Percentiles rank a stretch among this genome's conserved stretches.
Conservation (phyloP, 2,329 filamentous ascomycete genomes). For the Exophiala spinifera region DNA sequence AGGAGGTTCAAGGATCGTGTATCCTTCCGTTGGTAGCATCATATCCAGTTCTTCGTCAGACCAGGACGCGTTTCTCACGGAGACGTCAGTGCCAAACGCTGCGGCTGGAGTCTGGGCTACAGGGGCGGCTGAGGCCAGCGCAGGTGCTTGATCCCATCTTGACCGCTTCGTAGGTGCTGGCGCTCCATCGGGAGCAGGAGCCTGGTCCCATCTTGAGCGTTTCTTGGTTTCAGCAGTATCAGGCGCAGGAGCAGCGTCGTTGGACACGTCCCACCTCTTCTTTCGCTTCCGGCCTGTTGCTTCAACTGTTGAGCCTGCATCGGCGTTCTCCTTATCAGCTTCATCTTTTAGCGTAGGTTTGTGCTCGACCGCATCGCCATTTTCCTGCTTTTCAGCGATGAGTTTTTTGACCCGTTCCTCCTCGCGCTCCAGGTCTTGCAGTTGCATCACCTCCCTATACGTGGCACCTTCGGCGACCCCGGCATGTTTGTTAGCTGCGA, state of each 20-base stretch:
- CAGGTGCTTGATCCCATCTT: conserved; percentile 88
- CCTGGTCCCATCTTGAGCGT: conserved; percentile 84
- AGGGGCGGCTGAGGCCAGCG: conserved; percentile 63
- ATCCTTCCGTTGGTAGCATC: conserved; percentile 87
- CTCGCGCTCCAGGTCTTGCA: conserved; percentile 86
- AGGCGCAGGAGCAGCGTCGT: conserved; percentile 53
- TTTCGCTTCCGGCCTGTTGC: conserved; percentile 74
- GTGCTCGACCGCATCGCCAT: conserved; percentile 55
- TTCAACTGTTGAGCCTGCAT: conserved; percentile 65
- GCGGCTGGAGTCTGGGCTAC: conserved; percentile 57
- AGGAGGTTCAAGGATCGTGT: conserved; percentile 85
- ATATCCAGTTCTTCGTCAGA: conserved; percentile 89
- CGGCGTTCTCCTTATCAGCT: conserved; percentile 67
- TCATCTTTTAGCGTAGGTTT: conserved; percentile 68
- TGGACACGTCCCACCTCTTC: conserved; percentile 89
- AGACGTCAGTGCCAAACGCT: conserved; percentile 76
- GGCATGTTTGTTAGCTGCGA: conserved; percentile 70
- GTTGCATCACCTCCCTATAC: conserved; percentile 88
- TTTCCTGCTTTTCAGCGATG: conserved; percentile 70
- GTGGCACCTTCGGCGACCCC: conserved; percentile 64
- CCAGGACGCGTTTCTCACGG: conserved; percentile 68
- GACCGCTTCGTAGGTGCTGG: conserved; percentile 72
- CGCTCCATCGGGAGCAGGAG: conserved; percentile 58
- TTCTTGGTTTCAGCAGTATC: conserved; percentile 62
- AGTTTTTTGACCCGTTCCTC: conserved; percentile 79